Evolutionary conservation across 164 flowering plant species (phyloP), one percentile per base, ranked within the genome.

Genomic region (grape (Vitis vinifera)): DNA sequence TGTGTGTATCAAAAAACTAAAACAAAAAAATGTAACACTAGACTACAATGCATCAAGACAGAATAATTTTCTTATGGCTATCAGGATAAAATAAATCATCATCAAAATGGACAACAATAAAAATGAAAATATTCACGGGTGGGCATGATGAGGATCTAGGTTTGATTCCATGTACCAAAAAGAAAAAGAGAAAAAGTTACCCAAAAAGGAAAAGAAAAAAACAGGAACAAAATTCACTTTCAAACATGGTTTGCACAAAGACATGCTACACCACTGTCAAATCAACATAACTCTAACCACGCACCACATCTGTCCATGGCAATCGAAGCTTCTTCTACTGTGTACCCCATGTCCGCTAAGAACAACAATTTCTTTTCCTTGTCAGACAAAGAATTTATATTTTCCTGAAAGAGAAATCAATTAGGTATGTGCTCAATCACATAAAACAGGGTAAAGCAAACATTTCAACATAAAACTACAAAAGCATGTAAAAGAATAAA

Each of bases 231-330:
- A 23, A 37, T 37, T 37, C 44, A 37, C 44, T 37, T 37, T 6
- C 7, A 37, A 37, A 37, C 27, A 37, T 37, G 7, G 44, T 37
- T 23, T 23, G 27, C 0, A 37, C 6, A 37, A 37, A 6, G 44
- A 31, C 49, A 23, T 60, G 50, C 50, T 1, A 59, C 47, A 66
- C 53, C 5, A 58, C 55, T 58, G 67, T 63, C 59, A 65, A 60
- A 19, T n/a, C 55, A 65, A 47, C 57, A 30, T 37, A 50, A 44
- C 15, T 23, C 44, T 59, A 53, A 55, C 71, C 8, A 79, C 91
- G n/a, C 53, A 92, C 95, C 95, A 75, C 91, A 87, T 89, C 92
- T 89, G 48, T 86, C 87, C 19, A 90, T 67, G 53, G 97, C 95
- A 51, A 78, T 65, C 49, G 81, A 74, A 70, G 87, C 88, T 65